Evolutionary conservation across 192 early-diverging fungal genomes (phyloP), one percentile per base, ranked within the genome.

Genomic region (Coemansia biformis): DNA sequence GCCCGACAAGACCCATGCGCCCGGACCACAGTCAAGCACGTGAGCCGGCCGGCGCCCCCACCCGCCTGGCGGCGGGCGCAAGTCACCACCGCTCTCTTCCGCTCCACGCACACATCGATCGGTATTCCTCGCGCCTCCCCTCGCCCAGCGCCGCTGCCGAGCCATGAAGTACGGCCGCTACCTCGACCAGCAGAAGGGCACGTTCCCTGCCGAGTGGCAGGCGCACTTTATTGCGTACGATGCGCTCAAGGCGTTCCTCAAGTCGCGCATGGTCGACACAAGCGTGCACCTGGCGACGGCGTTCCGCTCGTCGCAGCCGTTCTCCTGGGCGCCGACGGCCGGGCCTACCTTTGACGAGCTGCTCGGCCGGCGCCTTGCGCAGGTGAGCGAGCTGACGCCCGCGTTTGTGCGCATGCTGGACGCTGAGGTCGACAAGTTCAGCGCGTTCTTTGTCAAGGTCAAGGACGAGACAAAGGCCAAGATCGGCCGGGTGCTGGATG

Each of bases 111-210:
- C n/a, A n/a, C n/a, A n/a, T n/a, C n/a, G n/a, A n/a, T n/a, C n/a
- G n/a, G n/a, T n/a, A n/a, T n/a, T n/a, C n/a, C n/a, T n/a, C n/a
- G n/a, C n/a, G n/a, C n/a, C n/a, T n/a, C n/a, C n/a, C n/a, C n/a
- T n/a, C n/a, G n/a, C n/a, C n/a, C n/a, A n/a, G n/a, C n/a, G n/a
- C n/a, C n/a, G n/a, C n/a, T n/a, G n/a, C n/a, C 22, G 10, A 12
- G 45, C 26, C 15, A 88, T 88, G 86, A 88, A 88, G 64, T 88
- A 83, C 75, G 86, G 84, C 30, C 78, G 76, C 35, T 85, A 85
- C 56, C 72, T 86, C 30, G 57, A 72, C 26, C 83, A 84, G 65
- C 75, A 83, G 37, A 81, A 79, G 46, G 44, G 39, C n/a, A 77
- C 76, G 46, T 69, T 91, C 15, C 85, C 88, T 0, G 58, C 41